Evolutionary conservation across 2,329 filamentous ascomycete species (phyloP).

Genomic region (Neofusicoccum umdonicola): DNA sequence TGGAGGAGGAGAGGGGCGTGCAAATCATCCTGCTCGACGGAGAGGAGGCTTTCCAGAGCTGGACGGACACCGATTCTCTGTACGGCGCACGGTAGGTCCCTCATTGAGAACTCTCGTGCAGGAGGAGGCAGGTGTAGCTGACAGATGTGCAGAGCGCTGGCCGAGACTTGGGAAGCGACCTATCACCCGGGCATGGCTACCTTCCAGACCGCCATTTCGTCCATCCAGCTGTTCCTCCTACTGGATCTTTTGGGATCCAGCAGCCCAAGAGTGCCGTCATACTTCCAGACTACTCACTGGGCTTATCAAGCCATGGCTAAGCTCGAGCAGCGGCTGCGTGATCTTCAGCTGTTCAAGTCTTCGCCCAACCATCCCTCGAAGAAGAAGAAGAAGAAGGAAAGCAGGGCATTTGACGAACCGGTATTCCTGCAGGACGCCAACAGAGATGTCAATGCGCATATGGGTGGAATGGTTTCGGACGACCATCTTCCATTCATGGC

Average conservation of each 20-base stretch:
- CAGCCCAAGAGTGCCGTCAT: conserved; percentile 72
- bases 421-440: conserved; percentile 65
- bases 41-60: conserved; percentile 83
- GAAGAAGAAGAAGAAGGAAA: conserved; percentile 21
- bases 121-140: background rate
- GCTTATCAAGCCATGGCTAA: conserved; percentile 75
- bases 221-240: conserved; percentile 87
- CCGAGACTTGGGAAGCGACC: conserved; percentile 73
- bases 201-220: conserved; percentile 70
- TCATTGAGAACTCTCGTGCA: background rate
- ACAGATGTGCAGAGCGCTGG: conserved; percentile 56
- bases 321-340: conserved; percentile 71
- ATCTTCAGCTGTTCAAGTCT: conserved; percentile 65
- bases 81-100: conserved; percentile 74
- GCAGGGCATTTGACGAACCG: conserved; percentile 30
- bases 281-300: conserved; percentile 90
- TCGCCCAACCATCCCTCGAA: conserved; percentile 48
- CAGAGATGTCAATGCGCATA: conserved; percentile 52
- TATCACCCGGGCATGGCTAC: conserved; percentile 69
- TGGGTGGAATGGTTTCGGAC: conserved; percentile 63
- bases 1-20: conserved; percentile 71
- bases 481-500: conserved; percentile 90
- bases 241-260: conserved; percentile 79
- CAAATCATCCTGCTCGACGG: conserved; percentile 91
- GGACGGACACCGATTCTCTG: conserved; percentile 78